Percentiles rank a stretch among this genome's conserved stretches.
phyloP scores from a whole-genome alignment of 208 protist genomes.

The Crithidia brevicula region DNA sequence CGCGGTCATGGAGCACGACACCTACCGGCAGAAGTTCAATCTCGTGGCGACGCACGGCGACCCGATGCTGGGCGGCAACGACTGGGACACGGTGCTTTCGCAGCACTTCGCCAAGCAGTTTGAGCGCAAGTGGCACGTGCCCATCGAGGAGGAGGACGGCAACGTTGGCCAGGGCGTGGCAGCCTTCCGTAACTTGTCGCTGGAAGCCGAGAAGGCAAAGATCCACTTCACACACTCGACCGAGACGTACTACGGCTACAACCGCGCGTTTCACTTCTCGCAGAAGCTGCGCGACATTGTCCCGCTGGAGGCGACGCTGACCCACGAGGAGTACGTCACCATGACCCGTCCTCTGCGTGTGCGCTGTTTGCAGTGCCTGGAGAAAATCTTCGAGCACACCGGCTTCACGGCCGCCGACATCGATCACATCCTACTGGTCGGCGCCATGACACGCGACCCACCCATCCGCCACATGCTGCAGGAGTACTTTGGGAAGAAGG shows the following conservation, averaged over 20 bases:
- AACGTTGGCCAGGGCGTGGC: slow-evolving; percentile 85
- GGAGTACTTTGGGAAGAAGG: slow-evolving; percentile 81
- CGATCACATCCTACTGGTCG: slow-evolving; percentile 88
- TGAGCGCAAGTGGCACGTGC: slow-evolving; percentile 89
- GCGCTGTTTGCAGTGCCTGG: slow-evolving; percentile 80
- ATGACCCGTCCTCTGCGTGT: slow-evolving; percentile 83
- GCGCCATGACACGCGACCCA: slow-evolving; percentile 92
- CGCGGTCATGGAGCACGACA: slow-evolving; percentile 91
- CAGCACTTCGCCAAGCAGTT: slow-evolving; percentile 84
- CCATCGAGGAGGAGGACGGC: slow-evolving; percentile 83
- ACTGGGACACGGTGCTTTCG: slow-evolving; percentile 89
- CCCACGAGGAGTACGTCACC: slow-evolving; percentile 84
- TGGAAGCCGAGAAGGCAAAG: slow-evolving; percentile 91
- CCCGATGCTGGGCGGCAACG: slow-evolving; percentile 90
- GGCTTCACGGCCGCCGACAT: slow-evolving; percentile 65
- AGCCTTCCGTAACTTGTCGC: slow-evolving; percentile 65
- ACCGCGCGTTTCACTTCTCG: slow-evolving; percentile 90
- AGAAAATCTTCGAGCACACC: slow-evolving; percentile 77
- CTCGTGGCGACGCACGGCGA: slow-evolving; percentile 91
- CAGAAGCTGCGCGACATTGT: slow-evolving; percentile 81
- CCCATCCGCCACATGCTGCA: slow-evolving; percentile 82
- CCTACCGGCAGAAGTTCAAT: slow-evolving; percentile 53
- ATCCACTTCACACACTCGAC: slow-evolving; percentile 92
- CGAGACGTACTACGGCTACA: slow-evolving; percentile 90
- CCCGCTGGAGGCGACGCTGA: slow-evolving; percentile 86